Evolutionary conservation across 805 yeast species (phyloP).

Genomic region (Barnettozyma californica): DNA sequence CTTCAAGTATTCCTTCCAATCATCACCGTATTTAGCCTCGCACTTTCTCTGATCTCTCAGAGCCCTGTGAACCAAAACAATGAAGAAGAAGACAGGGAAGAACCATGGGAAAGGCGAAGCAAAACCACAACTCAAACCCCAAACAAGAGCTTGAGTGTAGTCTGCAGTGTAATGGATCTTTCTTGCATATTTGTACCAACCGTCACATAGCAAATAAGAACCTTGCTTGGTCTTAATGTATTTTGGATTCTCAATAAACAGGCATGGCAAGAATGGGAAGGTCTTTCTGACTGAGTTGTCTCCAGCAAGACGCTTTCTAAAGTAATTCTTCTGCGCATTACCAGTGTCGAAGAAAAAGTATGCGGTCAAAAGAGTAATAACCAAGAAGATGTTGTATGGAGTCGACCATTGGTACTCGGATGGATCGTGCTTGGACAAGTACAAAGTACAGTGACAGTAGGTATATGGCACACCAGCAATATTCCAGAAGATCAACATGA

Average conservation of each 20-base stretch:
- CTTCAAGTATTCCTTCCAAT: slow-evolving; percentile 82
- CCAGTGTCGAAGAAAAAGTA: slow-evolving; percentile 93
- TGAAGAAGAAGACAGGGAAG: slow-evolving; percentile 85
- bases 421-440: slow-evolving; percentile 78
- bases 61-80: slow-evolving; percentile 86
- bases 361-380: slow-evolving; percentile 54
- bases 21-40: slow-evolving; percentile 82
- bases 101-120: slow-evolving; percentile 92
- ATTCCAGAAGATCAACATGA: slow-evolving; percentile 98
- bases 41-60: slow-evolving; percentile 84
- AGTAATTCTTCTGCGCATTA: slow-evolving; percentile 91
- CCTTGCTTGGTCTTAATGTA: slow-evolving; percentile 85
- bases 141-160: slow-evolving; percentile 76
- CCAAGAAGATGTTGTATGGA: slow-evolving; percentile 51
- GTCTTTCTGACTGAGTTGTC: slow-evolving; percentile 72
- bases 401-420: slow-evolving; percentile 72
- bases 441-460: slow-evolving; percentile 90
- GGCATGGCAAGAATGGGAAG: slow-evolving; percentile 90
- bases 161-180: slow-evolving; percentile 95
- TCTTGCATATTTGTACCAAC: slow-evolving; percentile 92
- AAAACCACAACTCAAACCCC: slow-evolving; percentile 92
- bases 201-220: slow-evolving; percentile 78
- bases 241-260: slow-evolving; percentile 74
- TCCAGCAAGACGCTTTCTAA: slow-evolving; percentile 81
- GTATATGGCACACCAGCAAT: slow-evolving; percentile 99